A percentile compares a stretch with the other conserved stretches of the same genome.
phyloP scores from a whole-genome alignment of 2,329 filamentous ascomycete genomes.

The Botrytis porri region DNA sequence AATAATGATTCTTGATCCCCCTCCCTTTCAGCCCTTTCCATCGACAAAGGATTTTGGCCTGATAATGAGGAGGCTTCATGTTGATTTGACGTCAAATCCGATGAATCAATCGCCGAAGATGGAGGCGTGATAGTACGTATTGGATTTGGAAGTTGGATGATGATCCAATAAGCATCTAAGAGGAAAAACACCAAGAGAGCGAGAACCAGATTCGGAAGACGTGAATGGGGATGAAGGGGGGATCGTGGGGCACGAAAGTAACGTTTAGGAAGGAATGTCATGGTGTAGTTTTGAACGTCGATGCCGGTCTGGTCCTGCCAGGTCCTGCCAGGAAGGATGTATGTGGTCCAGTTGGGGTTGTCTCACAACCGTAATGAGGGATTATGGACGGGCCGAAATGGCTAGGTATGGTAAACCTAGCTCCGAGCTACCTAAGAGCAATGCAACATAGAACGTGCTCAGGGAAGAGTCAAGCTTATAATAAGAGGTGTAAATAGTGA shows the following conservation, averaged over 20 bases:
- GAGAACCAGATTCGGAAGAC: conserved; percentile 1
- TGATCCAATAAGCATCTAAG: conserved; percentile 12
- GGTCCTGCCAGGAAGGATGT: neutral
- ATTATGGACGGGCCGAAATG: neutral
- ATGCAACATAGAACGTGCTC: neutral
- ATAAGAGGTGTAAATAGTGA: neutral
- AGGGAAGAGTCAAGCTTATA: neutral
- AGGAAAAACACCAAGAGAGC: neutral
- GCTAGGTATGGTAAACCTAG: neutral
- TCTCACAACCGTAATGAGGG: neutral
- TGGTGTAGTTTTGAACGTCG: neutral
- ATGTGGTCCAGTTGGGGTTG: neutral
- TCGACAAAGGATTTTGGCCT: neutral
- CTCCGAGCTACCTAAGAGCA: conserved; percentile 6
- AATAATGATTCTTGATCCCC: neutral
- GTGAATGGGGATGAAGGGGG: conserved; percentile 3
- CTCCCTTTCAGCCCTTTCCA: neutral
- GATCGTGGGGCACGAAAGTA: conserved; percentile 16
- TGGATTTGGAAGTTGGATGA: conserved; percentile 2
- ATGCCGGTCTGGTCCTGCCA: neutral
- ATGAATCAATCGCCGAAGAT: neutral
- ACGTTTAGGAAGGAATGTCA: conserved; percentile 10
- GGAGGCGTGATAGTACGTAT: conserved; percentile 7
- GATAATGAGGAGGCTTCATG: neutral
- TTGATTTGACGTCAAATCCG: neutral